Evolutionary conservation across 176 grass and related monocot genomes (phyloP).

Genomic region (Triticum aestivum): DNA sequence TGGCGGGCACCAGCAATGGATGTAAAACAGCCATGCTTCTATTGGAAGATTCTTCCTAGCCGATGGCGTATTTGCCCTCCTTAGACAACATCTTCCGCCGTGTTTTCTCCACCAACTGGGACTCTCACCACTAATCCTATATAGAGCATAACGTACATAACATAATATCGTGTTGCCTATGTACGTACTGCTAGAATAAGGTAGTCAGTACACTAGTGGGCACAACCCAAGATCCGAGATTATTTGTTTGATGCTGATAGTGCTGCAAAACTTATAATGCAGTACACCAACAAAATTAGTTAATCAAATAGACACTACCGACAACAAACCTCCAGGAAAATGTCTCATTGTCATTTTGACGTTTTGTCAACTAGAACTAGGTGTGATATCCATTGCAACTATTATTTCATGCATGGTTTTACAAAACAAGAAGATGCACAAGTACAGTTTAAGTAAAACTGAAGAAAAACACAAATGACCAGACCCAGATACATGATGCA

Average conservation of each 20-base stretch:
- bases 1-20: conserved; percentile 48
- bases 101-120: conserved; percentile 35
- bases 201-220: background rate
- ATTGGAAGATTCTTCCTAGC: conserved; percentile 62
- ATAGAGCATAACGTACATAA: background rate
- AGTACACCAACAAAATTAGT: background rate
- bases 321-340: background rate
- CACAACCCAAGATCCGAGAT: background rate
- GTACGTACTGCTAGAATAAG: background rate
- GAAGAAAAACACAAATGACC: background rate
- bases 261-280: background rate
- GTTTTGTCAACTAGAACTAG: background rate
- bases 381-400: background rate
- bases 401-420: background rate
- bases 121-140: conserved; percentile 28
- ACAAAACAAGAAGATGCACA: background rate
- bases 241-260: background rate
- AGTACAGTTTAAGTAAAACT: background rate
- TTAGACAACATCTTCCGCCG: conserved; percentile 70
- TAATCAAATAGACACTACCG: background rate
- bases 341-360: background rate
- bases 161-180: background rate
- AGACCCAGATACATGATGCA: background rate
- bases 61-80: conserved; percentile 56
- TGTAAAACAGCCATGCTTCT: conserved; percentile 63